These are phyloP conservation scores for Lomentospora prolificans DNA, from an alignment of 2,329 filamentous ascomycete genomes.

Conservation along the genomic window DNA sequence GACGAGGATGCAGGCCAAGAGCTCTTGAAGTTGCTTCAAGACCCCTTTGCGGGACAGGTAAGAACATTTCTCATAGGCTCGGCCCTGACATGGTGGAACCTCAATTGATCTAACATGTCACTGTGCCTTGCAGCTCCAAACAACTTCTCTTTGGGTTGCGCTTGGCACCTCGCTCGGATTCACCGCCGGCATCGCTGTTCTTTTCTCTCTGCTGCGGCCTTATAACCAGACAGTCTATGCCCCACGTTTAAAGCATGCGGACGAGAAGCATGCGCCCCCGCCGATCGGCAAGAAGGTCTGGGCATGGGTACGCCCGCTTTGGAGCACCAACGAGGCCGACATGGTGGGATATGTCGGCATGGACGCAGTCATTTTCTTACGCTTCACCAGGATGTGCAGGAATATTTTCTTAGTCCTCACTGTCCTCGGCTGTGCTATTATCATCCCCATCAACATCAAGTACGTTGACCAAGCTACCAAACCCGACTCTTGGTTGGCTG, in stretches of 20 bases:
- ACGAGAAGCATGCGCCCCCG: constrained; percentile 81
- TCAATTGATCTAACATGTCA: constrained; percentile 7
- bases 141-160: constrained; percentile 64
- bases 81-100: background rate
- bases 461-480: constrained; percentile 21
- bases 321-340: constrained; percentile 66
- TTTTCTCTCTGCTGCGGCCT: constrained; percentile 83
- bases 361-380: constrained; percentile 84
- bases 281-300: constrained; percentile 78
- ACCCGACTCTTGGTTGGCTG: constrained; percentile 38
- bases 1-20: constrained; percentile 26
- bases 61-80: constrained; percentile 11
- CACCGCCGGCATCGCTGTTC: constrained; percentile 61
- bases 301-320: constrained; percentile 73
- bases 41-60: constrained; percentile 41
- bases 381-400: constrained; percentile 82
- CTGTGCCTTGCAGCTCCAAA: constrained; percentile 26
- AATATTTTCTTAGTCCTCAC: constrained; percentile 74
- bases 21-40: constrained; percentile 36
- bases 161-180: constrained; percentile 71
- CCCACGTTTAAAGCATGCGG: constrained; percentile 84
- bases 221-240: constrained; percentile 91
- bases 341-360: constrained; percentile 77
- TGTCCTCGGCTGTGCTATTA: constrained; percentile 62
- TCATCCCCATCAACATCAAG: constrained; percentile 72